Conservation (phyloP, 2,329 filamentous ascomycete species). For the Pseudocercospora pini-densiflorae region DNA sequence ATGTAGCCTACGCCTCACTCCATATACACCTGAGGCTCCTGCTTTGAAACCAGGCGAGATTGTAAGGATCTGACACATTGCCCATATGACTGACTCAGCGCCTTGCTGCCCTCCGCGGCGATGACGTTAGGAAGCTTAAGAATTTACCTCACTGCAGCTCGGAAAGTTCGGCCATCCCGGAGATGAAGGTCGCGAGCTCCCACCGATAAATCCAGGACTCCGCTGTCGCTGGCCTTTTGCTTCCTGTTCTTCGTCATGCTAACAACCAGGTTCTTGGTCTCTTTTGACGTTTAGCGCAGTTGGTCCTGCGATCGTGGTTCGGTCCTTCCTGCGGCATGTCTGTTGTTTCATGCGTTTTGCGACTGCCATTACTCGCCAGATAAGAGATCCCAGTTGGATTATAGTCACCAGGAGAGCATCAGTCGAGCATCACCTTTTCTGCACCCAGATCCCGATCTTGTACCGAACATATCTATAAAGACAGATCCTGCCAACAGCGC, state of each 20-base stretch:
- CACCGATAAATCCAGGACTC: neutral
- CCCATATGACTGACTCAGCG: neutral
- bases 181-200: neutral
- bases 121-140: slow-evolving; percentile 5
- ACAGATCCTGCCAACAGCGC: neutral
- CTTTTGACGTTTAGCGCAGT: neutral
- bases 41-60: slow-evolving; percentile 5
- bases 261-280: slow-evolving; percentile 5
- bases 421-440: slow-evolving; percentile 3
- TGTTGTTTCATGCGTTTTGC: slow-evolving; percentile 5
- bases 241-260: slow-evolving; percentile 1
- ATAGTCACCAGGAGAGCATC: slow-evolving; percentile 5
- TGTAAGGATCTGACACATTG: slow-evolving; percentile 2
- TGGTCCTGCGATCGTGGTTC: neutral
- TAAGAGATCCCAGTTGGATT: neutral
- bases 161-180: slow-evolving; percentile 10
- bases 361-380: slow-evolving; percentile 9
- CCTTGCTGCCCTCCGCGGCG: neutral
- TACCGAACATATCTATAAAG: neutral
- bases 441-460: neutral
- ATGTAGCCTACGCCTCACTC: neutral
- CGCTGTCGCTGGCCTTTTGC: neutral
- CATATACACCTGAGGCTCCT: neutral
- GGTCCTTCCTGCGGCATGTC: slow-evolving; percentile 6
- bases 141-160: neutral